Base-by-base conservation (phyloP, 2,329 filamentous ascomycete species). In the Alternaria triticina region DNA sequence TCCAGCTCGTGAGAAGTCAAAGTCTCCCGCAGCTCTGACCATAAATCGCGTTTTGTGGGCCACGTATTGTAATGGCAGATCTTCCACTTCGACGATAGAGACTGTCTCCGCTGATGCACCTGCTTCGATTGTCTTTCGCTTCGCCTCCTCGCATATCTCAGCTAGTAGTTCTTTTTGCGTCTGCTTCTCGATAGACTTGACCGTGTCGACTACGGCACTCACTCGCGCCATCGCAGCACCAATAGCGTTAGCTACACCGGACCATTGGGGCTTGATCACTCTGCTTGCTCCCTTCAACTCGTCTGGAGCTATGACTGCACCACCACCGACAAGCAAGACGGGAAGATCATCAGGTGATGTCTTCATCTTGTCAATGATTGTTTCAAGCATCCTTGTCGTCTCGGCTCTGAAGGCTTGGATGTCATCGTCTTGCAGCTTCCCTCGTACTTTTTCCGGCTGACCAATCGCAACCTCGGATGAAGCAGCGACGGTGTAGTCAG, bases 301-400 rank as follows among this genome's bases (percentile, higher is more conserved):
- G 36, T 86, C 81, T 0, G 87, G 87, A 0, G 86, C 85, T 46
- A 90, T 83, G 10, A 90, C 80, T 1, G 88, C 86, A 5, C 89
- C 89, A 0, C 89, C 89, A 8, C 89, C 89, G 0, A 91, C 89
- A 1, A 90, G 83, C 1, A 90, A 75, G 0, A 90, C 87, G 0
- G 86, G 84, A 1, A 89, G 64, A 33, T 88, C 84, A n/a, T 84
- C 84, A 0, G 86, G 86, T 0, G 87, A 88, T 0, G 86, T 88
- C 72, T 90, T 90, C 83, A 89, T 89, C 3, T 82, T 86, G 70
- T 90, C 88, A 25, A 90, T 84, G 2, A 86, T 81, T 20, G 78
- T 81, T 59, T 89, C 87, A 1, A 89, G 75, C 78, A 86, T 88
- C 12, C 70, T 73, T 66, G 84, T 85, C 20, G 87, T 82, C 8